Base-by-base conservation (phyloP, 2,329 filamentous ascomycete species). In the Aspergillus brasiliensis region DNA sequence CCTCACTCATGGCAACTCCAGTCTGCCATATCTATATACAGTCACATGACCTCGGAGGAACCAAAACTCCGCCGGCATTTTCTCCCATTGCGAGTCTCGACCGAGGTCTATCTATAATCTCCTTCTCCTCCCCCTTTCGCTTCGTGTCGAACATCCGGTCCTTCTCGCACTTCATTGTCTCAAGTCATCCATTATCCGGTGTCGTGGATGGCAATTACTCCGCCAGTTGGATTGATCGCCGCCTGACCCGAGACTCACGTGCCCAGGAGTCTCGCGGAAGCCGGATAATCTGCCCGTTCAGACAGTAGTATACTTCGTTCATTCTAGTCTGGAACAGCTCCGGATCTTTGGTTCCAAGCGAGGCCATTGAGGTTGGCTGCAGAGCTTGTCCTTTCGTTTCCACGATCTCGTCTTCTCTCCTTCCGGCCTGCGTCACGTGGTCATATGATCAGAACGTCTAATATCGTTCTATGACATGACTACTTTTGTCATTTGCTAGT, bases 141-240 rank as follows among this genome's bases (percentile, higher is more conserved):
- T 42, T 31, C 34, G 15, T 48, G 42, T 57, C 44, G 49, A 55
- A 23, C 38, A 13, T 53, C 46, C 34, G 31, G 19, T 34, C 51
- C n/a, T 23, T 11, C 52, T 56, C 44, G 37, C 47, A 31, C 57
- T 34, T 53, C 25, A 17, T 27, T 6, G 23, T 19, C 51, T 40
- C 53, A 42, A 40, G 21, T 51, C 40, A 47, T 54, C 40, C 34
- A 51, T 28, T 42, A 37, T 40, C 48, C 31, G 27, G 11, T 25
- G 17, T 23, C 31, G 54, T 60, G 55, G 52, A 59, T 51, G 56
- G 58, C 61, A 54, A 52, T 63, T 61, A 52, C 51, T 42, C 19
- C 28, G 38, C 8, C 52, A 40, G 25, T 46, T 21, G 17, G 27
- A 55, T 42, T 28, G n/a, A 19, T 37, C 54, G 27, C 44, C 31